These are phyloP conservation scores for Lagerstroemia speciosa DNA, from an alignment of 345 rosid genomes.

Conservation along the genomic window DNA sequence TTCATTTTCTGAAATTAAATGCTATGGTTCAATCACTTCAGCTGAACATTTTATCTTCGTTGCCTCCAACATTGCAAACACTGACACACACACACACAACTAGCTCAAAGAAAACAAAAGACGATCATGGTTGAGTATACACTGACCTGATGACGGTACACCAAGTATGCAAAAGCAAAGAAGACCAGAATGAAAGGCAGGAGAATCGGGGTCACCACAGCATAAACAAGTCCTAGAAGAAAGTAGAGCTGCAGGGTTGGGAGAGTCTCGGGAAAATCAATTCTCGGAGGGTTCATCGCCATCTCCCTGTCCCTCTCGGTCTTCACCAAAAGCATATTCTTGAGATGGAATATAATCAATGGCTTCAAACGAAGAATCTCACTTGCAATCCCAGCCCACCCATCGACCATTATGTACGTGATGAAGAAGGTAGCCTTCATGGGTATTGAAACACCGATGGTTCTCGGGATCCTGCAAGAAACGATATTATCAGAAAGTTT, in stretches of 20 bases:
- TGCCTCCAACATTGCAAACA: neutral
- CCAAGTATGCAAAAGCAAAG: constrained; percentile 90
- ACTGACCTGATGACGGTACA: constrained; percentile 94
- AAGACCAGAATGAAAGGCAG: constrained; percentile 85
- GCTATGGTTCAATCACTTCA: neutral
- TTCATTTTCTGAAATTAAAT: neutral
- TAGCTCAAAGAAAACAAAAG: neutral
- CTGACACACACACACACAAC: neutral
- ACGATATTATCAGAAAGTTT: neutral
- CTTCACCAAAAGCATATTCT: constrained; percentile 86
- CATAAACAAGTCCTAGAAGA: constrained; percentile 89
- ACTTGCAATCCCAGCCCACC: constrained; percentile 96
- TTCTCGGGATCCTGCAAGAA: constrained; percentile 75
- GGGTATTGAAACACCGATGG: constrained; percentile 93
- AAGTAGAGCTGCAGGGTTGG: constrained; percentile 90
- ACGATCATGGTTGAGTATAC: constrained; percentile 3
- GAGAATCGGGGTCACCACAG: constrained; percentile 86
- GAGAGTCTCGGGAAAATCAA: constrained; percentile 76
- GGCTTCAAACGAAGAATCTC: constrained; percentile 91
- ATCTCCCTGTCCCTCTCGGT: constrained; percentile 69
- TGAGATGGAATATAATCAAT: constrained; percentile 74
- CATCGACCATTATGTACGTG: constrained; percentile 92
- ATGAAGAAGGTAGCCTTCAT: constrained; percentile 98
- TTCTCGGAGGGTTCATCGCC: constrained; percentile 85
- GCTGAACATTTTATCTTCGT: neutral